Base-by-base conservation (phyloP, 2,329 filamentous ascomycete genomes). In the Botrytis medusae region DNA sequence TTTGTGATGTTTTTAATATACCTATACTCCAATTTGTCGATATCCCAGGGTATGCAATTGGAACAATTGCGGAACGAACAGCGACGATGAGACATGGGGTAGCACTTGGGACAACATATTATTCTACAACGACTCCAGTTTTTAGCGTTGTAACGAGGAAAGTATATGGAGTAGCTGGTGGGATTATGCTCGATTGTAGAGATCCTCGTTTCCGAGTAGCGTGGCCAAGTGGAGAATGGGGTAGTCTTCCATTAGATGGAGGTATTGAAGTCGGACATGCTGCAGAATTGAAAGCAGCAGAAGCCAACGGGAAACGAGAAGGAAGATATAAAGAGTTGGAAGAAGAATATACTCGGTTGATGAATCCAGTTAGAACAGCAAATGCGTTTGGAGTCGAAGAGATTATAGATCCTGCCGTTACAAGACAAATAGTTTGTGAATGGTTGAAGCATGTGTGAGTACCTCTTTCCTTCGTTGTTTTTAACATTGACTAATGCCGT, bases 1-100 rank as follows among this genome's bases (percentile, higher is more conserved):
- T 91, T 77, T 87, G 88, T 75, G 89, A 91, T 77, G 84, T 91
- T 61, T 90, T 91, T 83, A 91, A 91, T 74, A 81, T 91, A 4
- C 89, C 89, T 0, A 82, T 91, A 6, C 73, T 91, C 12, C 89
- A 91, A 78, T 90, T 91, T 75, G 84, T 91, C 8, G 89, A 91
- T 78, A 83, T 89, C 2, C 89, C 87, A 5, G 87, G 89, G 1
- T 91, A 91, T 75, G 88, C 89, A 0, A 88, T 91, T 61, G 89
- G 89, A 0, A 91, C 89, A 0, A 84, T 87, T 0, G 89, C 89
- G 3, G 89, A 91, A 79, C 84, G 88, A 22, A 87, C 84, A 7
- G 89, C 88, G 20, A 91, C 89, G 0, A 91, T 91, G 89, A 84
- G 88, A 69, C 89, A 89, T 82, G 89, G 89, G 0, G 84, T 91